These are phyloP conservation scores for Pyrenochaeta sp. DNA, from an alignment of 2,329 filamentous ascomycete species.

Conservation along the genomic window DNA sequence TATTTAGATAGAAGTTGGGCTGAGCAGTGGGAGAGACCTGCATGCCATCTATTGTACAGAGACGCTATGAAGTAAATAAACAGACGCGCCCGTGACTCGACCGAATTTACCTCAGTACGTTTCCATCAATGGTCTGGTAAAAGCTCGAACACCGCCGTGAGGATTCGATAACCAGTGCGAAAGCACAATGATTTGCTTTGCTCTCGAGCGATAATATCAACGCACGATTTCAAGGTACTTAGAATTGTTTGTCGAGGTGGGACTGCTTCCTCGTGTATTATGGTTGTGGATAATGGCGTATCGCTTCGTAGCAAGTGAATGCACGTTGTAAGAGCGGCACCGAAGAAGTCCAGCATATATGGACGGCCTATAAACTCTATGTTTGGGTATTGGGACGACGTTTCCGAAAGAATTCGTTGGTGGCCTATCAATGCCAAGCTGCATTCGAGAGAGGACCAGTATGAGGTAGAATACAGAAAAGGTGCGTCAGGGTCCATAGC, in stretches of 20 bases:
- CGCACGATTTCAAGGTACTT: slow-evolving; percentile 19
- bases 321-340: slow-evolving; percentile 25
- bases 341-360: slow-evolving; percentile 35
- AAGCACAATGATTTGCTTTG: slow-evolving; percentile 23
- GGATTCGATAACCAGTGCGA: slow-evolving; percentile 18
- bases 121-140: neutral
- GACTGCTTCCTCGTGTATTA: neutral
- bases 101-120: no score
- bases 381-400: slow-evolving; percentile 7
- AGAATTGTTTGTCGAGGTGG: slow-evolving; percentile 16
- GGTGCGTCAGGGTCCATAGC: slow-evolving; percentile 28
- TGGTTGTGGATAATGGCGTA: slow-evolving; percentile 13
- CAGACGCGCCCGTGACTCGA: no score
- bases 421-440: slow-evolving; percentile 40
- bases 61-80: no score
- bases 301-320: slow-evolving; percentile 20
- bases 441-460: slow-evolving; percentile 44
- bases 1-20: no score
- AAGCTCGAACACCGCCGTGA: slow-evolving; percentile 14
- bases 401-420: slow-evolving; percentile 33
- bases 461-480: slow-evolving; percentile 33
- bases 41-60: no score
- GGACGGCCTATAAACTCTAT: slow-evolving; percentile 19
- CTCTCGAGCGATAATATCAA: slow-evolving; percentile 24
- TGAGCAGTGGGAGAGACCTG: no score